Evolutionary conservation across 495 filamentous ascomycete species (phyloP), one percentile per base, ranked within the genome.

Genomic region (Filosporella fistucella): DNA sequence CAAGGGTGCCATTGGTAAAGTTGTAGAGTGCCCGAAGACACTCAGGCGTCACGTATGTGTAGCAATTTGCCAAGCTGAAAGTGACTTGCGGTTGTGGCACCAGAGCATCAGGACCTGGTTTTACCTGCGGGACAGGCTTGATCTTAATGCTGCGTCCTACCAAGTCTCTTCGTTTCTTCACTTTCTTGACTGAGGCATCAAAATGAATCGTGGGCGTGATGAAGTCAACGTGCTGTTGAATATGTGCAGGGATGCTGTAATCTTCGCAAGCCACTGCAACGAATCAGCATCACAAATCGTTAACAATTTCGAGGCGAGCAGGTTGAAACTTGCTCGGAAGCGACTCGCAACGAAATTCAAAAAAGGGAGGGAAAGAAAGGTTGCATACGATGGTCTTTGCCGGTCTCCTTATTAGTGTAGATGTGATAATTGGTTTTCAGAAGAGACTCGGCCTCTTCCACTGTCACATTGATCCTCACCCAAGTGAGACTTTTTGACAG

Each of bases 401-500:
- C 66, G 21, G 55, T 51, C 30, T 63, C 64, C 6, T 51, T 47
- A 49, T 83, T 74, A 45, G 72, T 61, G 55, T 81, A 80, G 30
- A 75, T 49, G 47, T 76, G 69, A 53, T 81, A 85, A 47, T 80
- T 62, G 3, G 81, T 76, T 42, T 71, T 66, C 42, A 85, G 70
- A 1, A 85, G 64, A 8, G 56, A 55, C 51, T 85, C 80, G 1
- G 69, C 69, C 46, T 82, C 78, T 23, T 68, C 60, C 18, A 69
- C 54, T 1, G 63, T 71, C 11, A 71, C 70, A 51, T 79, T 69
- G 39, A 81, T 14, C 14, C 34, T 38, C 33, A 51, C 12, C 48
- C 48, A 51, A 12, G 18, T 51, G 2, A 13, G 33, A 23, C 48
- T 26, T 37, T 51, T 36, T 23, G 48, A 51, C 10, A 45, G 12